Evolutionary conservation across 257 asterid species (phyloP).

Genomic region (Nicotiana otophora): DNA sequence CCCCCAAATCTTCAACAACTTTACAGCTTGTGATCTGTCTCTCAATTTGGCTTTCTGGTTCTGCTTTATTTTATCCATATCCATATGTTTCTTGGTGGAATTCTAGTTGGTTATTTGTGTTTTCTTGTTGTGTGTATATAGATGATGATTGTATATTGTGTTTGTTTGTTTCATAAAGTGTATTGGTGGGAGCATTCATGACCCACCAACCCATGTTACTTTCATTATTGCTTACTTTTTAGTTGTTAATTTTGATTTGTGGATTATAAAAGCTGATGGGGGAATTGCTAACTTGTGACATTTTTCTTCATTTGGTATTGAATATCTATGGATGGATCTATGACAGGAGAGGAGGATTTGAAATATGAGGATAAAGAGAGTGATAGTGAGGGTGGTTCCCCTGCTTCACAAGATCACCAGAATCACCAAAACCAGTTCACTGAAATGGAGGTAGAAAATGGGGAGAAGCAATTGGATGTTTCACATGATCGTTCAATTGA

Average conservation of each 20-base stretch:
- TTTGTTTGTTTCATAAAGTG: neutral
- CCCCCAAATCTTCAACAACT: slow-evolving; percentile 9
- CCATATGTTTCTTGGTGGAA: slow-evolving; percentile 7
- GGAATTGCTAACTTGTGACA: neutral
- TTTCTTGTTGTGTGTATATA: slow-evolving; percentile 8
- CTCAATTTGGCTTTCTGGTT: slow-evolving; percentile 33
- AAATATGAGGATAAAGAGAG: slow-evolving; percentile 35
- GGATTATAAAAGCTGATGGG: neutral
- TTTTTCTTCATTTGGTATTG: slow-evolving; percentile 7
- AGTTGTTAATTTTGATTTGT: neutral
- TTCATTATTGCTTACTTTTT: neutral
- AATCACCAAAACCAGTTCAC: slow-evolving; percentile 22
- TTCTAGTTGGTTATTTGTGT: slow-evolving; percentile 9
- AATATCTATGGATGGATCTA: slow-evolving; percentile 24
- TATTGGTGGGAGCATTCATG: slow-evolving; percentile 2
- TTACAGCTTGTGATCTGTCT: slow-evolving; percentile 28
- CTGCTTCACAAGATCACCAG: slow-evolving; percentile 29
- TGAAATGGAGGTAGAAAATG: slow-evolving; percentile 30
- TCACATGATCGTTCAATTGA: slow-evolving; percentile 8
- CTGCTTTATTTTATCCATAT: slow-evolving; percentile 11
- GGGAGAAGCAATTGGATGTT: slow-evolving; percentile 17
- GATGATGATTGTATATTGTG: neutral
- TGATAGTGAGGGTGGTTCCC: slow-evolving; percentile 35
- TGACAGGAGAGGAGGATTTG: slow-evolving; percentile 47
- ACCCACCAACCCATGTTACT: slow-evolving; percentile 9